Conservation (phyloP, 1,284 basidiomycete species). For the Malassezia cuniculi region DNA sequence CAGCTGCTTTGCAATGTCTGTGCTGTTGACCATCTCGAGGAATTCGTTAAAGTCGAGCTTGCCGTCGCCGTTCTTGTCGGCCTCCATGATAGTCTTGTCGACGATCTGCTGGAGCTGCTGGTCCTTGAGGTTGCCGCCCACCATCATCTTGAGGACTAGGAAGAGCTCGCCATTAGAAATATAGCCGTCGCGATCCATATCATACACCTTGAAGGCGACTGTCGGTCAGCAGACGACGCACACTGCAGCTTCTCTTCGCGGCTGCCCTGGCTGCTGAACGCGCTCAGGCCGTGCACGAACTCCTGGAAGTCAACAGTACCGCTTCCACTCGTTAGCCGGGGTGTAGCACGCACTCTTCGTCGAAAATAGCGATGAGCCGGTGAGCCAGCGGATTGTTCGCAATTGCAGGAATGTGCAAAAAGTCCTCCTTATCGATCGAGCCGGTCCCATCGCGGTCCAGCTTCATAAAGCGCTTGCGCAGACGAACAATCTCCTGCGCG, state of each 20-base stretch:
- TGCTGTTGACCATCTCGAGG: slow-evolving; percentile 88
- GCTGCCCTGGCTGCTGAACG: slow-evolving; percentile 88
- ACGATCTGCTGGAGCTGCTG: slow-evolving; percentile 98
- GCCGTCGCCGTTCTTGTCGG: slow-evolving; percentile 89
- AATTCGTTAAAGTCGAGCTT: slow-evolving; percentile 96
- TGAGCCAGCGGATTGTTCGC: slow-evolving; percentile 93
- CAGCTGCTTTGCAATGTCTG: slow-evolving; percentile 97
- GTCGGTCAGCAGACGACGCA: slow-evolving; percentile 48
- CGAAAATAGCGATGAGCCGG: slow-evolving; percentile 97
- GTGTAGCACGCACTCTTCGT: slow-evolving; percentile 69
- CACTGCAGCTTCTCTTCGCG: slow-evolving; percentile 92
- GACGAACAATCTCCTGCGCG: slow-evolving; percentile 50
- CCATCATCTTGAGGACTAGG: slow-evolving; percentile 99
- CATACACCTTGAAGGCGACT: slow-evolving; percentile 98
- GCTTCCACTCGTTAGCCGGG: slow-evolving; percentile 53
- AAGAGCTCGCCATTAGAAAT: slow-evolving; percentile 99
- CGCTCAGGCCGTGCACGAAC: slow-evolving; percentile 91
- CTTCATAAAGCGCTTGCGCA: slow-evolving; percentile 99
- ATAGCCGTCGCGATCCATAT: slow-evolving; percentile 89
- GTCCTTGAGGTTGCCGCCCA: slow-evolving; percentile 97
- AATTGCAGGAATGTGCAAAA: slow-evolving; percentile 95
- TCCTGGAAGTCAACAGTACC: slow-evolving; percentile 98
- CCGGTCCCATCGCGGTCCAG: slow-evolving; percentile 95
- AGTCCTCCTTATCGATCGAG: slow-evolving; percentile 95
- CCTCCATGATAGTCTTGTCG: slow-evolving; percentile 99